Conservation (phyloP, 2,329 filamentous ascomycete species). For the Rutstroemia sp. region DNA sequence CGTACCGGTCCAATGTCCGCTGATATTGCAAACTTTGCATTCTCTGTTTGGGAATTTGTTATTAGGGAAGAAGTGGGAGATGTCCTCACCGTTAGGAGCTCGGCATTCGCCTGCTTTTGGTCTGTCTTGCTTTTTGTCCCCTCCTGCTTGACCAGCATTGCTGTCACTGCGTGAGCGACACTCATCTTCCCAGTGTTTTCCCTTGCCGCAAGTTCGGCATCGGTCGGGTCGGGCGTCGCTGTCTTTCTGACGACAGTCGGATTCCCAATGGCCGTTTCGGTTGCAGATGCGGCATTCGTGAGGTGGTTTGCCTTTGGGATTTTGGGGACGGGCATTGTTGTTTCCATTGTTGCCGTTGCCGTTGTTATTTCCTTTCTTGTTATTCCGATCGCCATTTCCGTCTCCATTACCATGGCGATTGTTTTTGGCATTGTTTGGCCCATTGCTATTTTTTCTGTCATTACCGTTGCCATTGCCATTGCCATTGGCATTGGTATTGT, state of each 20-base stretch:
- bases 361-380: background rate
- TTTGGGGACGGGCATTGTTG: background rate
- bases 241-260: background rate
- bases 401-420: background rate
- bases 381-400: background rate
- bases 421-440: background rate
- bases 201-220: background rate
- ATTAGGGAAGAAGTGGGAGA: background rate
- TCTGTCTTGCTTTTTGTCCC: background rate
- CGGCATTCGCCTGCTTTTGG: background rate
- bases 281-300: background rate
- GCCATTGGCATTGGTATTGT: background rate
- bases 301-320: background rate
- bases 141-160: background rate
- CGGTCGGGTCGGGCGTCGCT: background rate
- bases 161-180: background rate
- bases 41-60: background rate
- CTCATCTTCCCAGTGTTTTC: constrained; percentile 5
- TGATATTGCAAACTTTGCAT: background rate
- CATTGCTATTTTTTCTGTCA: too few relatives aligned
- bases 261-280: constrained; percentile 1
- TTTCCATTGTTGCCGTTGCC: background rate
- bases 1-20: constrained; percentile 1
- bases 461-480: background rate
- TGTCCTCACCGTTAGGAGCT: background rate